A percentile compares a stretch with the other conserved stretches of the same genome.
Evolutionary conservation across 140 eudicot species (phyloP).

Genomic region (Ambrosia hybrid): DNA sequence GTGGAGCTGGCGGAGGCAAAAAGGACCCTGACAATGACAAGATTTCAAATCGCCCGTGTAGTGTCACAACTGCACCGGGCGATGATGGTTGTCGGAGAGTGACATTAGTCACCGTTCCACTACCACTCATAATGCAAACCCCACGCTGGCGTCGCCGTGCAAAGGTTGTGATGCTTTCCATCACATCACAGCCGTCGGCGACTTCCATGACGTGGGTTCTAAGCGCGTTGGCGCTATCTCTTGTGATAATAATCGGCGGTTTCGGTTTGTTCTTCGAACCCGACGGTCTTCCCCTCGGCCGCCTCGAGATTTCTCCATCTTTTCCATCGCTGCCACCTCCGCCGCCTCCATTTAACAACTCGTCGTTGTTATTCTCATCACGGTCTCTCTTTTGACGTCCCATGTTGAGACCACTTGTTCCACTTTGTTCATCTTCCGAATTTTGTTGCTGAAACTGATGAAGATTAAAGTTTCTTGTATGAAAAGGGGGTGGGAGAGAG

Average conservation of each 20-base stretch:
- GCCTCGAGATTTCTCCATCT: constrained; percentile 43
- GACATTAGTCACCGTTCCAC: constrained; percentile 66
- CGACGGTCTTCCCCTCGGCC: constrained; percentile 77
- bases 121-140: constrained; percentile 74
- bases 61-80: constrained; percentile 54
- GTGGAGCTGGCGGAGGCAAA: constrained; percentile 85
- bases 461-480: constrained; percentile 68
- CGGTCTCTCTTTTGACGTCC: constrained; percentile 46
- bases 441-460: constrained; percentile 58
- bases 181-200: constrained; percentile 68
- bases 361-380: constrained; percentile 37
- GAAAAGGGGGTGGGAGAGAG: constrained; percentile 72
- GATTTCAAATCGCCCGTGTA: constrained; percentile 79
- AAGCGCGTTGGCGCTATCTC: constrained; percentile 81
- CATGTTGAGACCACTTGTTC: constrained; percentile 55
- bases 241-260: constrained; percentile 69
- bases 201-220: constrained; percentile 82
- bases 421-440: constrained; percentile 74
- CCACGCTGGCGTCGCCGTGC: constrained; percentile 75
- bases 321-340: constrained; percentile 20
- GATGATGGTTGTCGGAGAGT: constrained; percentile 73
- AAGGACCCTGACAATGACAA: constrained; percentile 69
- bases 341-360: not conserved
- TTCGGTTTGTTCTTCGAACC: constrained; percentile 85
- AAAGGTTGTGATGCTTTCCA: constrained; percentile 65